Base-by-base conservation (phyloP, 176 grass and related monocot genomes). In the Hordeum marinum region DNA sequence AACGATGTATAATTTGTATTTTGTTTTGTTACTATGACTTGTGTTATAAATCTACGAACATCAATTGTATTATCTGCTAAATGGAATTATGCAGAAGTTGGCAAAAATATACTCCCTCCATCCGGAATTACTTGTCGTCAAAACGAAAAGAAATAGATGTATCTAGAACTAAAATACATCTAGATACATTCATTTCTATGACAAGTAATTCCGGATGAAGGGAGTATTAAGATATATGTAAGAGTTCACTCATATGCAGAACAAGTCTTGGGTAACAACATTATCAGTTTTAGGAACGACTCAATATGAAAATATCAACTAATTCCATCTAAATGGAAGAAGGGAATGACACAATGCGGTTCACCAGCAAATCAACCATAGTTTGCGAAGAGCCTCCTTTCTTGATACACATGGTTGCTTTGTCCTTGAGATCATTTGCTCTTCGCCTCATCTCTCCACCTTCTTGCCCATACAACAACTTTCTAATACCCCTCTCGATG, bases 261-360 rank as follows among this genome's bases (percentile, higher is more conserved):
- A 57, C 2, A 35, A n/a, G 45, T 35, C 14, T 18, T 4, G 10
- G 48, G 2, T 18, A 8, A 14, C 14, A 57, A 23, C 74, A 59
- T 15, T 77, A 34, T 58, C 32, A 11, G 18, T 7, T 76, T 35
- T 17, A 75, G 15, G 4, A 17, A 54, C 21, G 27, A 11, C 29
- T 31, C 41, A 34, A 15, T 36, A 1, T 71, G 21, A 71, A 37
- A 71, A 71, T 11, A 24, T 52, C 7, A 5, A 6, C 23, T 57
- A 26, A 26, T 45, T 1, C 24, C 13, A 64, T 45, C 7, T 4
- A 75, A 26, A 55, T 14, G 0, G 8, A 9, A 27, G n/a, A 14
- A 13, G 3, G 40, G 27, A 84, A 72, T n/a, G 75, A 73, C 81
- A 82, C 32, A 20, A 90, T 77, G 7, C 3, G 18, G 13, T 77